These are phyloP conservation scores for Coleophoma crateriformis DNA, from an alignment of 2,329 filamentous ascomycete species.

Conservation along the genomic window DNA sequence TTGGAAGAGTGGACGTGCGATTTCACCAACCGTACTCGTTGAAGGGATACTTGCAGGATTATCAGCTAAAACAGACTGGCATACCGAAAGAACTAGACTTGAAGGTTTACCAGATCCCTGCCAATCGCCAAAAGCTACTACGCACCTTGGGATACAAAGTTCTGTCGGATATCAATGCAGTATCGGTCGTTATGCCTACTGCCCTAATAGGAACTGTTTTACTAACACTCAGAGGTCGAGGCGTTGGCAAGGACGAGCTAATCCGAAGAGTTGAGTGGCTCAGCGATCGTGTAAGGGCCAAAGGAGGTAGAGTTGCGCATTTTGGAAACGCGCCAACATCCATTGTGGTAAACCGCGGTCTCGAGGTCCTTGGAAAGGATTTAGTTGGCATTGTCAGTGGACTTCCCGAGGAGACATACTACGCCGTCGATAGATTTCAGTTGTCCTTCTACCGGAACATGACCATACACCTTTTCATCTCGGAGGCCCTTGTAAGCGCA, in stretches of 20 bases:
- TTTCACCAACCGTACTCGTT: conserved; percentile 97
- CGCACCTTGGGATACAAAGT: conserved; percentile 89
- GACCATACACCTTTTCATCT: conserved; percentile 97
- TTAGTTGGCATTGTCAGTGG: conserved; percentile 76
- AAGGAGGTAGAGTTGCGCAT: conserved; percentile 89
- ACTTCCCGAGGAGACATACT: conserved; percentile 86
- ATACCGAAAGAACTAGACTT: conserved; percentile 42
- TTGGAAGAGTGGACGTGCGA: conserved; percentile 89
- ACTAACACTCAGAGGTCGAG: conserved; percentile 82
- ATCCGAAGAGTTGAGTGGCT: conserved; percentile 89
- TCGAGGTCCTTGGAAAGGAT: conserved; percentile 87
- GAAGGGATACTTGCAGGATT: conserved; percentile 72
- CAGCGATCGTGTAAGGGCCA: conserved; percentile 70
- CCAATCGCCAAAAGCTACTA: conserved; percentile 57
- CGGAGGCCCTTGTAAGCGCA: conserved; percentile 83
- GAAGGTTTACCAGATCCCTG: conserved; percentile 33
- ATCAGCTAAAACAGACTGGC: conserved; percentile 54
- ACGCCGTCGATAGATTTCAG: conserved; percentile 93
- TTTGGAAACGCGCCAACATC: conserved; percentile 77
- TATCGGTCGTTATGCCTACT: conserved; percentile 97
- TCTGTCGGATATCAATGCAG: conserved; percentile 87
- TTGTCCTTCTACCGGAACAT: conserved; percentile 98
- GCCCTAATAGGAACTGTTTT: conserved; percentile 92
- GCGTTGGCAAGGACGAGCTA: conserved; percentile 82
- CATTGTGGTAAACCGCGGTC: conserved; percentile 79